Evolutionary conservation across 257 asterid species (phyloP).

Genomic region (Solanum corneliomulleri): DNA sequence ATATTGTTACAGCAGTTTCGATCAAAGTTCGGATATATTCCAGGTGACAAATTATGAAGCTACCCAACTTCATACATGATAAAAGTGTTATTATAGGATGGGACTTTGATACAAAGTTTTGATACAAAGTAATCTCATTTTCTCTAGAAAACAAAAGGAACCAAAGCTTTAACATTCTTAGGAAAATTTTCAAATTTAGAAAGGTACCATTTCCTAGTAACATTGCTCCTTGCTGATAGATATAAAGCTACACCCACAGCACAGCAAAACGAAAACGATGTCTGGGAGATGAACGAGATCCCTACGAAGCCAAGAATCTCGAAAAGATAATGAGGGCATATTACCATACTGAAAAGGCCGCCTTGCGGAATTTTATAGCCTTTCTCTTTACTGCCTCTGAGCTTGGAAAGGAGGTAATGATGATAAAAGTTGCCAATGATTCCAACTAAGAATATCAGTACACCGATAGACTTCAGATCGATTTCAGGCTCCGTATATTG

Average conservation of each 20-base stretch:
- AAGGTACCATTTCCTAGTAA: slow-evolving; percentile 54
- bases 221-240: slow-evolving; percentile 45
- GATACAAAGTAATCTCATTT: neutral
- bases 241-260: slow-evolving; percentile 24
- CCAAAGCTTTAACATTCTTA: slow-evolving; percentile 33
- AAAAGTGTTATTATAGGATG: too few relatives aligned
- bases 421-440: slow-evolving; percentile 54
- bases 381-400: slow-evolving; percentile 32
- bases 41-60: neutral
- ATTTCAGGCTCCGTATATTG: slow-evolving; percentile 31
- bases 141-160: slow-evolving; percentile 44
- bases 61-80: too few relatives aligned
- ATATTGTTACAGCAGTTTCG: too few relatives aligned
- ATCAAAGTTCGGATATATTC: too few relatives aligned
- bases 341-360: slow-evolving; percentile 38
- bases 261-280: slow-evolving; percentile 18
- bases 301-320: slow-evolving; percentile 46
- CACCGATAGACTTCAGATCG: slow-evolving; percentile 32
- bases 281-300: slow-evolving; percentile 44
- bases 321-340: slow-evolving; percentile 59
- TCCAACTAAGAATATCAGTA: slow-evolving; percentile 31
- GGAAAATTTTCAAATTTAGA: slow-evolving; percentile 65
- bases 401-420: slow-evolving; percentile 47
- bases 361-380: slow-evolving; percentile 49
- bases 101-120: neutral